These are phyloP conservation scores for Clonostachys sp. DNA, from an alignment of 2,329 filamentous ascomycete species.

Conservation along the genomic window DNA sequence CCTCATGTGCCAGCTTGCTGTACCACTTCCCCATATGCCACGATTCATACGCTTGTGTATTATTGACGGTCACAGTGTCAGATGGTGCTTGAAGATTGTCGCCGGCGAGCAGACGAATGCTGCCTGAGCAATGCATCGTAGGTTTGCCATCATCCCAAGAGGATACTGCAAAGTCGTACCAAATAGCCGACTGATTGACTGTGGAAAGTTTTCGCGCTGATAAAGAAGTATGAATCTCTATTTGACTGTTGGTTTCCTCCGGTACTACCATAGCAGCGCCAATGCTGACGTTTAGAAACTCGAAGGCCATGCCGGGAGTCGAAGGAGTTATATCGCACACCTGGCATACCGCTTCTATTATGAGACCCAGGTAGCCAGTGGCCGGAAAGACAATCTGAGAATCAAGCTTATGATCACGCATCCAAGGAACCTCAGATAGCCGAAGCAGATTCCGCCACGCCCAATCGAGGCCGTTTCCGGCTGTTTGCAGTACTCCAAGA, in stretches of 20 bases:
- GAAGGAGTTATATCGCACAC: neutral
- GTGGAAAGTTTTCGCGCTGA: neutral
- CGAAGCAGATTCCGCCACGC: conserved; percentile 4
- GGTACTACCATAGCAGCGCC: neutral
- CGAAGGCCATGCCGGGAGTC: neutral
- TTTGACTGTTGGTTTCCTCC: neutral
- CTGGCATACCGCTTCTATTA: conserved; percentile 7
- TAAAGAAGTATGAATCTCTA: neutral
- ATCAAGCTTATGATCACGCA: conserved; percentile 31
- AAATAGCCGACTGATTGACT: neutral
- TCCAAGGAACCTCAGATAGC: conserved; percentile 22
- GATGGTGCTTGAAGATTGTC: no score
- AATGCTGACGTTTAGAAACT: neutral
- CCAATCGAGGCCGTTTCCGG: neutral
- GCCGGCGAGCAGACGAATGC: neutral
- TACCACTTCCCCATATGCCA: neutral
- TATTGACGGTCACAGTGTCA: neutral
- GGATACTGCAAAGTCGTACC: neutral
- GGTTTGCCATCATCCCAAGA: neutral
- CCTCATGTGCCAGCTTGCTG: neutral
- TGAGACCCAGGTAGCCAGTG: conserved; percentile 23
- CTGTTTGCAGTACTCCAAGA: conserved; percentile 32
- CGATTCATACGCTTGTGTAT: neutral
- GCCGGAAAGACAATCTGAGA: conserved; percentile 30
- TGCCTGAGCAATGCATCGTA: neutral